phyloP scores from a whole-genome alignment of 1,284 basidiomycete genomes.

The Heterobasidion parviporum region DNA sequence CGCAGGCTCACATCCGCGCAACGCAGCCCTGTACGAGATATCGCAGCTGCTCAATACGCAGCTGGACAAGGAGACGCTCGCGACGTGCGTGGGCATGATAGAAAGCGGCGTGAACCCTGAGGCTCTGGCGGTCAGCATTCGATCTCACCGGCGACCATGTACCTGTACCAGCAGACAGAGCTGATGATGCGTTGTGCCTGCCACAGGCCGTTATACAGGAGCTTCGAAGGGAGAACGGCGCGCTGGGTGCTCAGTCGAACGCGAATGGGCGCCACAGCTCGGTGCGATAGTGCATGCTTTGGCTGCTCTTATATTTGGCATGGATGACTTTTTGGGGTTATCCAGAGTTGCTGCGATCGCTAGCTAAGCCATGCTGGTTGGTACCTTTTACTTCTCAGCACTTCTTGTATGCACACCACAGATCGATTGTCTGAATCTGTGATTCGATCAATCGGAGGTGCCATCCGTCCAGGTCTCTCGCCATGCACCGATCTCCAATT shows the following conservation, averaged over 20 bases:
- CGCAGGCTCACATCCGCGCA: background rate
- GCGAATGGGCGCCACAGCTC: background rate
- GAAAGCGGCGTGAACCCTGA: conserved; percentile 82
- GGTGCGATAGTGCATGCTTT: too few relatives aligned
- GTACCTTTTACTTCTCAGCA: too few relatives aligned
- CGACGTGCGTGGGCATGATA: conserved; percentile 77
- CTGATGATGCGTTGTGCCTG: background rate
- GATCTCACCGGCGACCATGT: background rate
- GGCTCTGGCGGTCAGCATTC: conserved; percentile 65
- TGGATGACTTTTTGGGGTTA: too few relatives aligned
- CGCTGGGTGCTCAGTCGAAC: conserved; percentile 5
- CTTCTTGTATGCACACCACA: too few relatives aligned
- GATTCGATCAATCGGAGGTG: too few relatives aligned
- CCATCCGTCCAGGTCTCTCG: too few relatives aligned
- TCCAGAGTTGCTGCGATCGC: too few relatives aligned
- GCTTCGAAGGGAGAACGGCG: conserved; percentile 54
- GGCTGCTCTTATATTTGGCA: too few relatives aligned
- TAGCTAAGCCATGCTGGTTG: too few relatives aligned
- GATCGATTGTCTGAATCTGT: too few relatives aligned
- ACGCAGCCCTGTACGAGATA: conserved; percentile 69
- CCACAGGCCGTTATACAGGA: conserved; percentile 68
- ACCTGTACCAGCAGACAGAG: background rate
- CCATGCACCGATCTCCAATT: too few relatives aligned
- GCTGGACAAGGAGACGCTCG: conserved; percentile 75
- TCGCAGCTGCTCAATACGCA: conserved; percentile 78